Percentiles rank a stretch among this genome's conserved stretches.
phyloP scores from a whole-genome alignment of 371 early-diverging fungal genomes.

The Dichotomocladium elegans region DNA sequence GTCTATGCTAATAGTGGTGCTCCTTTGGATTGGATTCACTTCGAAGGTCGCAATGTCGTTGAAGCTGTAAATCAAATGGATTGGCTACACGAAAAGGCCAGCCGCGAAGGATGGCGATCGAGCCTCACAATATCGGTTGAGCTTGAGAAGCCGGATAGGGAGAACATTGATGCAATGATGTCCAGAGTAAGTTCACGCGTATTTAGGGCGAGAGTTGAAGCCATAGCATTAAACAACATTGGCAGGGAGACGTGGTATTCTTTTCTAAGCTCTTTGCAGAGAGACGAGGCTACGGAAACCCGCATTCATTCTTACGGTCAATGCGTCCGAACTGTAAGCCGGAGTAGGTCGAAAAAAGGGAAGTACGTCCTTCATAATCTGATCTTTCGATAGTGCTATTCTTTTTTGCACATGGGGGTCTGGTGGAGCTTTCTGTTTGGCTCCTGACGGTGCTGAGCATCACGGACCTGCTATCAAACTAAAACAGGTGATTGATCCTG shows the following conservation, averaged over 20 bases:
- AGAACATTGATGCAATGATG: slow-evolving; percentile 49
- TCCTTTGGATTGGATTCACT: slow-evolving; percentile 53
- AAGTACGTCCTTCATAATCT: background rate
- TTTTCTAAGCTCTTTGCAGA: slow-evolving; percentile 68
- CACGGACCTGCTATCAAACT: slow-evolving; percentile 37
- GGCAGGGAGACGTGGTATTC: slow-evolving; percentile 61
- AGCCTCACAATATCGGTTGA: slow-evolving; percentile 60
- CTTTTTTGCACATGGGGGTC: slow-evolving; percentile 61
- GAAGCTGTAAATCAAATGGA: slow-evolving; percentile 54
- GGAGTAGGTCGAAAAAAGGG: slow-evolving; percentile 24
- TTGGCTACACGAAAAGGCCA: slow-evolving; percentile 41
- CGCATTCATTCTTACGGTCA: slow-evolving; percentile 38
- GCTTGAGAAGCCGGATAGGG: slow-evolving; percentile 63
- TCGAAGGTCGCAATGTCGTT: slow-evolving; percentile 62
- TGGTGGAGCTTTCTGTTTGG: slow-evolving; percentile 48
- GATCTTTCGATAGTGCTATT: slow-evolving; percentile 30
- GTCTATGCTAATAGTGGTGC: background rate
- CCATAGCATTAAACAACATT: background rate
- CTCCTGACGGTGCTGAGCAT: slow-evolving; percentile 32
- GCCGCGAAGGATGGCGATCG: slow-evolving; percentile 32
- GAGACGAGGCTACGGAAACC: slow-evolving; percentile 43
- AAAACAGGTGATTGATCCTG: slow-evolving; percentile 47
- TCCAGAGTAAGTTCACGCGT: slow-evolving; percentile 23
- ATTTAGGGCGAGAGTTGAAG: background rate
- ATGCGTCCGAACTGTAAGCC: slow-evolving; percentile 40